phyloP scores from a whole-genome alignment of 2,329 filamentous ascomycete genomes.

The Colletotrichum ledebouriae region DNA sequence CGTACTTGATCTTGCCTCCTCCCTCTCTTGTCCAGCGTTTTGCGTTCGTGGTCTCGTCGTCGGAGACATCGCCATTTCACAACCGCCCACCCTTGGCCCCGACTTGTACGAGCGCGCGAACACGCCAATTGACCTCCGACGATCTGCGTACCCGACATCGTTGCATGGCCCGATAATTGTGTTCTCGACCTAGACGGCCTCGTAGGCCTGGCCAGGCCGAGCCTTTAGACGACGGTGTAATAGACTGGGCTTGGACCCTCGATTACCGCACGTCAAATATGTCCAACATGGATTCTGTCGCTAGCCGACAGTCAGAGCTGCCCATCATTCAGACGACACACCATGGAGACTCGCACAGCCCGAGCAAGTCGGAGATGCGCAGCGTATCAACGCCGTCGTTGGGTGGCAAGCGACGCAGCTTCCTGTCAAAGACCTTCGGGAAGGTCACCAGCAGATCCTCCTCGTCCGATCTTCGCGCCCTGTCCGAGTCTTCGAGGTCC shows the following conservation, averaged over 20 bases:
- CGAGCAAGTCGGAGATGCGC: slow-evolving; percentile 32
- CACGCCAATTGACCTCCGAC: slow-evolving; percentile 28
- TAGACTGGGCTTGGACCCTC: slow-evolving; percentile 28
- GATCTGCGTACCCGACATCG: slow-evolving; percentile 4
- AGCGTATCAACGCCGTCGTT: slow-evolving; percentile 34
- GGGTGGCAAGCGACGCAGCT: slow-evolving; percentile 39
- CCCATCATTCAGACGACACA: slow-evolving; percentile 41
- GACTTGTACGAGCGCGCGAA: slow-evolving; percentile 3
- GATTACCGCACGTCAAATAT: slow-evolving; percentile 28
- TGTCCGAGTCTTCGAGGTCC: slow-evolving; percentile 20
- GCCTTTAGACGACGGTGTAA: slow-evolving; percentile 31
- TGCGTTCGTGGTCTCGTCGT: slow-evolving; percentile 33
- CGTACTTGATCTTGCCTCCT: background rate
- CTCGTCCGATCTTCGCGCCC: slow-evolving; percentile 36
- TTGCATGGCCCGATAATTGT: slow-evolving; percentile 42
- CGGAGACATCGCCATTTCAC: slow-evolving; percentile 20
- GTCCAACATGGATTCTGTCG: slow-evolving; percentile 38
- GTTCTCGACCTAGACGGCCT: slow-evolving; percentile 42
- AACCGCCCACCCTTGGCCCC: slow-evolving; percentile 12
- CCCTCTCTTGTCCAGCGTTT: background rate
- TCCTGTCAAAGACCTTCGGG: slow-evolving; percentile 43
- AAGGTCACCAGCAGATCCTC: slow-evolving; percentile 42
- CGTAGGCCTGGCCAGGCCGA: slow-evolving; percentile 37
- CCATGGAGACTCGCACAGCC: slow-evolving; percentile 31
- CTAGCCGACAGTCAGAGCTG: slow-evolving; percentile 39